Evolutionary conservation across 805 yeast genomes (phyloP), one percentile per base, ranked within the genome.

Genomic region (Cyberlindnera samutprakarnensis): DNA sequence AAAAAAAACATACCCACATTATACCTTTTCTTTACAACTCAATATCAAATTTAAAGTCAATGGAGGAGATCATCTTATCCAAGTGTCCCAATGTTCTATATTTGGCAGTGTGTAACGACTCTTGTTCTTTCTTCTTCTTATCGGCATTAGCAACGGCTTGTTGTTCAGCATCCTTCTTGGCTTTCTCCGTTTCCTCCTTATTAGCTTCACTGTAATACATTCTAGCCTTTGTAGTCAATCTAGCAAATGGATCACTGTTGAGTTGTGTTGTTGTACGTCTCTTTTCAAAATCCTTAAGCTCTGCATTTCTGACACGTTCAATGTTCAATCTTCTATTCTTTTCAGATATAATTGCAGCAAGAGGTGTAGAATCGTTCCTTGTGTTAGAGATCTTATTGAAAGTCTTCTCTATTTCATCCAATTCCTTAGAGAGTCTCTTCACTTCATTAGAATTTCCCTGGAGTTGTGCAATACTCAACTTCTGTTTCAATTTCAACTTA

Each of bases 201-300:
- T 68, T 74, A 28, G 67, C 60, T 35, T 56, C 70, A 28, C 66
- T 63, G 32, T 87, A 86, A 57, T 85, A 90, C 38, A 85, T 75
- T 48, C 84, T 74, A 1, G 96, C 84, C 39, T 77, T 81, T 2
- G 97, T 90, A 54, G 84, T 80, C 51, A 92, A 70, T 55, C 97
- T 76, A 44, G 82, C 75, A 58, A 92, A 92, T 15, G 98, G 97
- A 61, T 92, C 84, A 46, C 68, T 73, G 33, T 72, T 65, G 36
- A 59, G 59, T 26, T 46, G 63, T 35, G 66, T 36, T 30, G 53
- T 56, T 47, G 42, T 56, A 50, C 60, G 74, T 43, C 78, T 70
- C 52, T 60, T 63, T 32, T 72, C 78, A 14, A 70, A 68, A 29
- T 81, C 75, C 45, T 66, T 65, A 30, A 75, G 57, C 54, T 88